phyloP scores from a whole-genome alignment of 257 asterid genomes.

The Capsicum baccatum region DNA sequence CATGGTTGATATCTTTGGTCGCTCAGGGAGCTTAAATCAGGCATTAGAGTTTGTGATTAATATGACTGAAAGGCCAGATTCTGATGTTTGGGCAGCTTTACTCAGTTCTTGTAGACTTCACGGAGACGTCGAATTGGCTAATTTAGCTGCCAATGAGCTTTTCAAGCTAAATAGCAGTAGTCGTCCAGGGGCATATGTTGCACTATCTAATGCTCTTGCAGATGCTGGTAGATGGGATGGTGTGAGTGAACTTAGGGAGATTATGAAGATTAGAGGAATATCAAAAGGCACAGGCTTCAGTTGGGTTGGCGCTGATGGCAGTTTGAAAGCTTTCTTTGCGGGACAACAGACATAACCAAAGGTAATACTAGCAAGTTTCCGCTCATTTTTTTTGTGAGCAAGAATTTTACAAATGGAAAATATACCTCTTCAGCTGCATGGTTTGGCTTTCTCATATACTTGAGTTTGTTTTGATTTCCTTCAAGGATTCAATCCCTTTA shows the following conservation, averaged over 20 bases:
- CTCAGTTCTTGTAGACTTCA: slow-evolving; percentile 79
- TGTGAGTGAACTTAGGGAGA: slow-evolving; percentile 78
- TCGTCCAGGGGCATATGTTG: slow-evolving; percentile 84
- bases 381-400: not conserved
- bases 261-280: slow-evolving; percentile 81
- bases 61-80: slow-evolving; percentile 71
- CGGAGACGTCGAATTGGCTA: slow-evolving; percentile 84
- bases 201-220: slow-evolving; percentile 78
- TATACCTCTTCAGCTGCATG: not conserved
- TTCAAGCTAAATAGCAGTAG: slow-evolving; percentile 49
- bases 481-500: not conserved
- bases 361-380: not conserved
- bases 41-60: slow-evolving; percentile 66
- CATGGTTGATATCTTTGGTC: slow-evolving; percentile 84
- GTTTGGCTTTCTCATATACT: slow-evolving; percentile 1
- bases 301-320: slow-evolving; percentile 73
- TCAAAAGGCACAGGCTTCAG: slow-evolving; percentile 86
- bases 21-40: slow-evolving; percentile 70
- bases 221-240: slow-evolving; percentile 91
- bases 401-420: not conserved
- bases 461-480: not conserved
- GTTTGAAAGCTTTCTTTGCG: slow-evolving; percentile 71
- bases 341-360: slow-evolving; percentile 46
- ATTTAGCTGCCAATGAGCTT: slow-evolving; percentile 79
- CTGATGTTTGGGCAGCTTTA: slow-evolving; percentile 92